Evolutionary conservation across 2,329 filamentous ascomycete genomes (phyloP).

Genomic region (Blumeriella jaapii): DNA sequence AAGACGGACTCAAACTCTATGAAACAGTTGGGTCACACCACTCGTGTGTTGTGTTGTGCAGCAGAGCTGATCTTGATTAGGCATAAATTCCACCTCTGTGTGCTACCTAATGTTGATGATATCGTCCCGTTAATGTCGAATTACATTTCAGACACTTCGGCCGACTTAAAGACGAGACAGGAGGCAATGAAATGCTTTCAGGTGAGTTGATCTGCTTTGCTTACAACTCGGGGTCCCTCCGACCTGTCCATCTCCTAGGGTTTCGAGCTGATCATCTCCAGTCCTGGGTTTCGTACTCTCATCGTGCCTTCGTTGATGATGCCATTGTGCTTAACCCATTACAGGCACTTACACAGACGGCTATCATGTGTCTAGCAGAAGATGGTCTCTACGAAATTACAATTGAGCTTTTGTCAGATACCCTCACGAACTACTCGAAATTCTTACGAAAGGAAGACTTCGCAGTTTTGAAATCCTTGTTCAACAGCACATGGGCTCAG

Average conservation of each 20-base stretch:
- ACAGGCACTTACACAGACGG: conserved; percentile 45
- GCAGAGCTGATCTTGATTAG: conserved; percentile 18
- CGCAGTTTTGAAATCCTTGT: conserved; percentile 42
- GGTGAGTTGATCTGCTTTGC: conserved; percentile 29
- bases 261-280: conserved; percentile 29
- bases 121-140: conserved; percentile 36
- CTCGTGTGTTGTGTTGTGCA: conserved; percentile 3
- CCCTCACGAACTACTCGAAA: conserved; percentile 50
- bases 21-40: conserved; percentile 31
- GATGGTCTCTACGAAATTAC: conserved; percentile 47
- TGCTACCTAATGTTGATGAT: conserved; percentile 40
- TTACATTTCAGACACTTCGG: conserved; percentile 29
- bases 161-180: conserved; percentile 34
- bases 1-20: conserved; percentile 53
- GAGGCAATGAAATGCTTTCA: conserved; percentile 52
- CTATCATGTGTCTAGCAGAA: conserved; percentile 48
- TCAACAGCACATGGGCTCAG: conserved; percentile 48
- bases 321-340: conserved; percentile 47
- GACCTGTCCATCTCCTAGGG: too few species aligned
- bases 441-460: conserved; percentile 52
- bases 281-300: conserved; percentile 66
- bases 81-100: conserved; percentile 37
- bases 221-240: neutral
- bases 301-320: conserved; percentile 47
- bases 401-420: conserved; percentile 53